Percentiles rank a stretch among this genome's conserved stretches.
Conservation (phyloP, 1,139 yeast species). For the Meyerozyma guilliermondii region DNA sequence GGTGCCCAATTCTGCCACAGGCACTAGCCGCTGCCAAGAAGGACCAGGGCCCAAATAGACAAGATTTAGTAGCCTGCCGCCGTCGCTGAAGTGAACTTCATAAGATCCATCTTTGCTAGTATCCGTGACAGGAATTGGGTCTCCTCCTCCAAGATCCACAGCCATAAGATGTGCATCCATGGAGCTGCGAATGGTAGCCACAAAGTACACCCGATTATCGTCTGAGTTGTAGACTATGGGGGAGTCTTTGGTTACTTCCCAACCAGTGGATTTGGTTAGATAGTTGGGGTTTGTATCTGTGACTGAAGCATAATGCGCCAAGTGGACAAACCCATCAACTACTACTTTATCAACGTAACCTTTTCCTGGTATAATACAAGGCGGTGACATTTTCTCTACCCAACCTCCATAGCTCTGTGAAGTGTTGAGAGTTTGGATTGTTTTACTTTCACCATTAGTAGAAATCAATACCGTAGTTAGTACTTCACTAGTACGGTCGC, state of each 20-base stretch:
- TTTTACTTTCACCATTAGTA: conserved; percentile 20
- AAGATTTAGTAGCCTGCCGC: conserved; percentile 51
- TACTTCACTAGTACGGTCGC: conserved; percentile 67
- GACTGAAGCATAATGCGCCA: conserved; percentile 57
- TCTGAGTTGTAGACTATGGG: conserved; percentile 49
- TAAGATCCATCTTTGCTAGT: conserved; percentile 24
- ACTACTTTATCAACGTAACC: conserved; percentile 76
- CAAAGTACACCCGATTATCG: conserved; percentile 54
- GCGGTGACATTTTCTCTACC: conserved; percentile 43
- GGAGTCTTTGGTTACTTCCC: conserved; percentile 65
- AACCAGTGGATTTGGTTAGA: conserved; percentile 51
- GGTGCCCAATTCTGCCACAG: conserved; percentile 18
- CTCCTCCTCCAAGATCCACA: conserved; percentile 23
- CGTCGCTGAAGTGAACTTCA: conserved; percentile 42
- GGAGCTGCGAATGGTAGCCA: conserved; percentile 53
- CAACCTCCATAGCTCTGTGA: conserved; percentile 47
- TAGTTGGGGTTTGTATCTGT: conserved; percentile 40
- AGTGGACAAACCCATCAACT: conserved; percentile 59
- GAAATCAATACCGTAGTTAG: conserved; percentile 54
- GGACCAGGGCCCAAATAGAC: conserved; percentile 58
- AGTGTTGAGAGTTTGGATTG: conserved; percentile 29
- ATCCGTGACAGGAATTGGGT: conserved; percentile 17
- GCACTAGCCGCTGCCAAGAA: conserved; percentile 62
- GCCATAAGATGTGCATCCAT: conserved; percentile 55
- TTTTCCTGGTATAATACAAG: conserved; percentile 26